Evolutionary conservation across 2,329 filamentous ascomycete species (phyloP).

Genomic region (Sporothrix brasiliensis): DNA sequence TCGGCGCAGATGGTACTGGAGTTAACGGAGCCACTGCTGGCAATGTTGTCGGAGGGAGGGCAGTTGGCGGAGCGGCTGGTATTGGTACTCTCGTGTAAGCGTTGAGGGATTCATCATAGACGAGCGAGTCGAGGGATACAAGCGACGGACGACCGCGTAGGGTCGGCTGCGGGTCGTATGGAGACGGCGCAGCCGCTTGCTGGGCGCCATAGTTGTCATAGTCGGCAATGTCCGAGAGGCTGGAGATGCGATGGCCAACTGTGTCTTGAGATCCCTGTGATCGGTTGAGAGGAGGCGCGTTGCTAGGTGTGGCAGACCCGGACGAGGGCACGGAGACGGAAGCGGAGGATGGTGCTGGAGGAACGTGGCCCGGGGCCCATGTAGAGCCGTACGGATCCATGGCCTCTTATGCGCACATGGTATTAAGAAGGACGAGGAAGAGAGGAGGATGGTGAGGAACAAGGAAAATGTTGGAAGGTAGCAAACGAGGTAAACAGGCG

Average conservation of each 20-base stretch:
- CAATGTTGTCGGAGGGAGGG: background rate
- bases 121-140: slow-evolving; percentile 46
- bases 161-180: slow-evolving; percentile 14
- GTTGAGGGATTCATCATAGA: slow-evolving; percentile 26
- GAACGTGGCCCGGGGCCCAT: slow-evolving; percentile 26
- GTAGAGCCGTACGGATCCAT: slow-evolving; percentile 33
- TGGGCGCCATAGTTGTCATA: slow-evolving; percentile 52
- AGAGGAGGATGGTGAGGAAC: background rate
- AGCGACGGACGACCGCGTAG: slow-evolving; percentile 46
- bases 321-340: slow-evolving; percentile 12
- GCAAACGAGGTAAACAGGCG: slow-evolving; percentile 7
- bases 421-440: slow-evolving; percentile 17
- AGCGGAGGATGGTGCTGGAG: background rate
- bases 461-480: background rate
- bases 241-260: slow-evolving; percentile 38
- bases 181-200: background rate
- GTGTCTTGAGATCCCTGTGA: slow-evolving; percentile 6
- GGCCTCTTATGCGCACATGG: slow-evolving; percentile 23
- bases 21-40: background rate
- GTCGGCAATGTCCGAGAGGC: slow-evolving; percentile 42
- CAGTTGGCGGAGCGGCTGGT: background rate
- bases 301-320: slow-evolving; percentile 14
- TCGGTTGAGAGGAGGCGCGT: background rate
- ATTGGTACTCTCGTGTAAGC: slow-evolving; percentile 22
- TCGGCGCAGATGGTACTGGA: background rate